Evolutionary conservation across 2,329 filamentous ascomycete species (phyloP), one percentile per base, ranked within the genome.

Genomic region (Cephalotrichum gorgonifer): DNA sequence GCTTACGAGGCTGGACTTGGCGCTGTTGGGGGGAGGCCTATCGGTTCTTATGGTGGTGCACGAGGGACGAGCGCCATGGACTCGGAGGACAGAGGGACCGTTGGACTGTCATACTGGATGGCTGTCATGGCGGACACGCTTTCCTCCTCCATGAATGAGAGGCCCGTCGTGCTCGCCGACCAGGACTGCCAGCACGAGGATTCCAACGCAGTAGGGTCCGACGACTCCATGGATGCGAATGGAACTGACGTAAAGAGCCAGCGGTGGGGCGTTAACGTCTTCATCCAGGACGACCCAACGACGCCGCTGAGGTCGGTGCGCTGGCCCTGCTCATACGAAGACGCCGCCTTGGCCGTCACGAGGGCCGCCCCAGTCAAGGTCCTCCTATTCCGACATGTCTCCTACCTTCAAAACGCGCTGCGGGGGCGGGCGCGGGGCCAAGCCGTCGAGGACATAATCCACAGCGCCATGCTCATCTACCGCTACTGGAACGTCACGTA

Each of bases 51-150:
- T 14, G 44, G 35, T 12, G 45, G 35, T 12, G 45, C 26, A 12
- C 14, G 28, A 8, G 33, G 8, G 3, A 17, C 12, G 15, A 17
- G 14, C 8, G n/a, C n/a, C 33, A 14, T 38, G 33, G 33, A 38
- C n/a, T 14, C 6, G 14, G 30, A 47, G 56, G 62, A 68, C 5
- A 58, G 59, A 6, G 58, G 68, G 11, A 79, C 77, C 0, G 64
- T 80, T 25, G 67, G 73, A 12, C 60, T 80, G 11, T 56, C 80
- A 2, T 79, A 75, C 55, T 81, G 77, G 77, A 62, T 81, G 15
- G 73, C 72, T 0, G 64, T 79, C 43, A 80, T 80, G 76, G 75
- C 78, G 44, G 76, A 80, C 54, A 79, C 76, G 0, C 59, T 79
- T 8, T 76, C 73, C 0, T 69, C 76, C 0, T 74, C 74, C 1